Evolutionary conservation across 345 rosid genomes (phyloP), one percentile per base, ranked within the genome.

Genomic region (Reutealis trisperma): DNA sequence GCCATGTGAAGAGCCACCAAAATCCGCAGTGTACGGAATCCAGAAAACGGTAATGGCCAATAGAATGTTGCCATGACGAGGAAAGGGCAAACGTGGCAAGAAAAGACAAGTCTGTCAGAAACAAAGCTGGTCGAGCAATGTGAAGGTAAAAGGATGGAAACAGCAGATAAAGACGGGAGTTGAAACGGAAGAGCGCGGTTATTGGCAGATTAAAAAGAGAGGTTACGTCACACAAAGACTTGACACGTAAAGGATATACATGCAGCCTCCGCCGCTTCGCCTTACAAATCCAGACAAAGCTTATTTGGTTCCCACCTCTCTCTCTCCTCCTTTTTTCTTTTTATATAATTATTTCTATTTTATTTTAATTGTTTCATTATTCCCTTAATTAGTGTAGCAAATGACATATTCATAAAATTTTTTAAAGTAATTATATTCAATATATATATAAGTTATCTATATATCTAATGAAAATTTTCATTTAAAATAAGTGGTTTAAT

Each of bases 221-320:
- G 63, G 75, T 64, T 70, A 70, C 85, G 77, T 79, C 83, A 73
- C 81, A 57, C n/a, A 27, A 12, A 4, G 84, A 74, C 61, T 64
- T 69, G 78, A 70, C 83, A 81, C 81, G 84, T 81, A 45, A 69
- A 69, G 4, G 41, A 37, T 49, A 32, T 22, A 61, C 0, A 0
- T 72, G 45, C 18, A 37, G 45, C 42, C 3, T 24, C 70, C 83
- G 73, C 85, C 85, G 80, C 85, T 74, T 67, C 25, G 34, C 83
- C 70, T 78, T 16, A 42, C 82, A 76, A 79, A 82, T 79, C 76
- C 74, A 19, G 75, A 78, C 75, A 78, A 68, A 37, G 45, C 70
- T 19, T 44, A 47, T 10, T 1, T 47, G n/a, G n/a, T 27, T 27
- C 1, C 30, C 30, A 27, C 1, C 30, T 27, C 30, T 27, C 30